Evolutionary conservation across 1,284 basidiomycete species (phyloP).

Genomic region (Cutaneotrichosporon curvatum): DNA sequence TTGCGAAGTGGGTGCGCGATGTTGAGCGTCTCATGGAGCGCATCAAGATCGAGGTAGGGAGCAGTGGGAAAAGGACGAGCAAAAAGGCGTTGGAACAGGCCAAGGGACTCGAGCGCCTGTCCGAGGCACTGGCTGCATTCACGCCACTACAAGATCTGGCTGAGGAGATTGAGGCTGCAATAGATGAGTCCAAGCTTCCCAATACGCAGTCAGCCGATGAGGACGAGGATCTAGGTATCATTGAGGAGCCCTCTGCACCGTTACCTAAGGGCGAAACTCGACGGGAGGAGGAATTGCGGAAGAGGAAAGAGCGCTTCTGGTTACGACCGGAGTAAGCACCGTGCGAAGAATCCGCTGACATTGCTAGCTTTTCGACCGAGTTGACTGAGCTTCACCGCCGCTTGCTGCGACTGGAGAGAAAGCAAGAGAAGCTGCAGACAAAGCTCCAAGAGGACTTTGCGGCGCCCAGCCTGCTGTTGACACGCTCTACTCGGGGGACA

Average conservation of each 20-base stretch:
- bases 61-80: constrained; percentile 5
- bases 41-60: constrained; percentile 12
- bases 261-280: constrained; percentile 17
- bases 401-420: constrained; percentile 14
- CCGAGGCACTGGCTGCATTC: constrained; percentile 56
- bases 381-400: constrained; percentile 54
- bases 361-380: constrained; percentile 59
- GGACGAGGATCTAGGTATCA: constrained; percentile 20
- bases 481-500: constrained; percentile 4
- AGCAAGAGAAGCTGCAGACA: constrained; percentile 26
- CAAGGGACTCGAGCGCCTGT: constrained; percentile 19
- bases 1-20: constrained; percentile 30
- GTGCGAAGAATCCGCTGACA: neutral
- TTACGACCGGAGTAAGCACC: constrained; percentile 63
- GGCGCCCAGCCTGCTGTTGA: constrained; percentile 29
- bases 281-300: constrained; percentile 2
- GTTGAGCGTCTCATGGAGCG: constrained; percentile 22
- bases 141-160: constrained; percentile 55
- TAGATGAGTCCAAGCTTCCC: constrained; percentile 47
- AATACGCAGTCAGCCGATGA: too few species aligned
- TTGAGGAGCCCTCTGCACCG: constrained; percentile 19
- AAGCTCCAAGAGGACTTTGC: constrained; percentile 49
- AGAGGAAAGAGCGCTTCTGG: constrained; percentile 49
- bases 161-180: constrained; percentile 55
- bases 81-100: constrained; percentile 6